phyloP scores from a whole-genome alignment of 164 flowering plant species.

The Echeveria elegans region DNA sequence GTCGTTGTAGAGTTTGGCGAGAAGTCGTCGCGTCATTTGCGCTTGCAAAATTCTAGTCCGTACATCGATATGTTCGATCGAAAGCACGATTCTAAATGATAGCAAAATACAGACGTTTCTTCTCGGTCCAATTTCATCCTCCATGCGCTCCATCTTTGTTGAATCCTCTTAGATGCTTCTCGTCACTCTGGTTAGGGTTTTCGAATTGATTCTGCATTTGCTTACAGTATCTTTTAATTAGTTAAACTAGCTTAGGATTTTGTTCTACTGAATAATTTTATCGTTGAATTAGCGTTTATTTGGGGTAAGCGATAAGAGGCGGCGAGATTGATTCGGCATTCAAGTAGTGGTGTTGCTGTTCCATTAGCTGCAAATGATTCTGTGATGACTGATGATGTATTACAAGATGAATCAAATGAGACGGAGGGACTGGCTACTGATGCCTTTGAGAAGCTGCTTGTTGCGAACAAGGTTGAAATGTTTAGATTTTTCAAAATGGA shows the following conservation, averaged over 20 bases:
- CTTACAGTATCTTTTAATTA: not conserved
- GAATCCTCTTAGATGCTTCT: not conserved
- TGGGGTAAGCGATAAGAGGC: not conserved
- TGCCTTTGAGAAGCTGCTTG: constrained; percentile 45
- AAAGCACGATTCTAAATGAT: constrained; percentile 8
- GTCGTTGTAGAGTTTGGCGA: not conserved
- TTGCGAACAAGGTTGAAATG: constrained; percentile 26
- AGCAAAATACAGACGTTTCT: not conserved
- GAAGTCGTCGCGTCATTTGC: constrained; percentile 17
- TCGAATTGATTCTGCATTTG: not conserved
- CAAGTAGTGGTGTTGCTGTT: not conserved
- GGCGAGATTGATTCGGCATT: not conserved
- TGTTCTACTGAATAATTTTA: not conserved
- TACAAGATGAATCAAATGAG: constrained; percentile 1
- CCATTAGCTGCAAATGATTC: constrained; percentile 5
- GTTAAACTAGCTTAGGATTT: not conserved
- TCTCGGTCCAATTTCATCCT: not conserved
- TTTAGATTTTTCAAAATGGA: constrained; percentile 69
- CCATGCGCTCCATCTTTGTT: not conserved
- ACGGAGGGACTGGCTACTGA: constrained; percentile 13
- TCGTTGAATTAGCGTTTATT: not conserved
- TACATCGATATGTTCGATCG: constrained; percentile 19
- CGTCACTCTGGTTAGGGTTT: not conserved
- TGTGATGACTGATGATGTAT: constrained; percentile 1
- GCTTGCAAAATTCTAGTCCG: constrained; percentile 39